Conservation (phyloP, 192 early-diverging fungal species). For the Rhizoclosmatium sp. region DNA sequence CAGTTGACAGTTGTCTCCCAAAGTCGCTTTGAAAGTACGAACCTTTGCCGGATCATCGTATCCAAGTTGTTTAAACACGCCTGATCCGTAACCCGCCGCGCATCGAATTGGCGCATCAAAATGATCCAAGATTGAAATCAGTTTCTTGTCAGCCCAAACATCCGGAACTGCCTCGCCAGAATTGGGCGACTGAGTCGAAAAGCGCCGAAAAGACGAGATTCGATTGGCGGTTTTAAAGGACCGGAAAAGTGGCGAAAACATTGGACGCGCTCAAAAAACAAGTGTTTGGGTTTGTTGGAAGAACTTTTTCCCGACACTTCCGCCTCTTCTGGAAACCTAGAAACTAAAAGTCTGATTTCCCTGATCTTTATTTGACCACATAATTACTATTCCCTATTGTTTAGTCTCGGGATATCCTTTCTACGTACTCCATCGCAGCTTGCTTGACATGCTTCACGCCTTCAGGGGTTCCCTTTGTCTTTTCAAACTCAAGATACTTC, state of each 20-base stretch:
- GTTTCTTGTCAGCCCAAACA: slow-evolving; percentile 26
- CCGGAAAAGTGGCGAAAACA: no score
- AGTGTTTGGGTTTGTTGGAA: no score
- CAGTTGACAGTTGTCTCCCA: background rate
- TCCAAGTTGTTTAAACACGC: slow-evolving; percentile 89
- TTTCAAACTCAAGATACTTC: slow-evolving; percentile 96
- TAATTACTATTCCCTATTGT: background rate
- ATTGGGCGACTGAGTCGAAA: background rate
- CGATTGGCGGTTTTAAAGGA: no score
- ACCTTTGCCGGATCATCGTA: slow-evolving; percentile 57
- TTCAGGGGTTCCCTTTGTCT: slow-evolving; percentile 80
- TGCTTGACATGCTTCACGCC: slow-evolving; percentile 88
- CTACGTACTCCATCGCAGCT: slow-evolving; percentile 86
- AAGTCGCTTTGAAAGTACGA: background rate
- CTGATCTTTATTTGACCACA: background rate
- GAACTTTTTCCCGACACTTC: no score
- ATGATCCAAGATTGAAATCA: slow-evolving; percentile 23
- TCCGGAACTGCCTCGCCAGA: background rate
- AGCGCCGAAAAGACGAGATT: no score
- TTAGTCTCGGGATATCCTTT: slow-evolving; percentile 41
- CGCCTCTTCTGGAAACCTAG: no score
- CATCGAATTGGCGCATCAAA: slow-evolving; percentile 69
- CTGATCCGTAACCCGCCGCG: slow-evolving; percentile 95
- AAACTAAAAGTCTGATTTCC: no score
- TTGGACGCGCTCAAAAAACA: no score